phyloP scores from a whole-genome alignment of 306 rosid genomes.

The Acmispon strigosus region DNA sequence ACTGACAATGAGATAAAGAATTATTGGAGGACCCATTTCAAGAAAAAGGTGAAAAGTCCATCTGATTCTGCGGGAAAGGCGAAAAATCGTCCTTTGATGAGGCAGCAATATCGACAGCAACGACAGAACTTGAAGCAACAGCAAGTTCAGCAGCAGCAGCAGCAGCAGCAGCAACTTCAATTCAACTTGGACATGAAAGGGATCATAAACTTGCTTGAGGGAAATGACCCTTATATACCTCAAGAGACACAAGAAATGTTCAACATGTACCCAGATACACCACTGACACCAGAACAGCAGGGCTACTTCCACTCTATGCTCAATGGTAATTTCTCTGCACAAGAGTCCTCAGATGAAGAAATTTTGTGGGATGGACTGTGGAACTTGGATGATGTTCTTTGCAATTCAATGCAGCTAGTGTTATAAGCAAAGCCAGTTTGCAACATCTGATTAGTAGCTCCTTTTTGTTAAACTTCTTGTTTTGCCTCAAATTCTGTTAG shows the following conservation, averaged over 20 bases:
- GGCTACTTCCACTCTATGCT: slow-evolving; percentile 43
- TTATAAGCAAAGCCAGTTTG: slow-evolving; percentile 36
- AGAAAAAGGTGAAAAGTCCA: slow-evolving; percentile 53
- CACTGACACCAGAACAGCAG: slow-evolving; percentile 42
- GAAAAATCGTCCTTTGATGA: slow-evolving; percentile 43
- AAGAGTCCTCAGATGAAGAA: slow-evolving; percentile 51
- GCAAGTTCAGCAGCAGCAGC: slow-evolving; percentile 27
- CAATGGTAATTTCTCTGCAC: slow-evolving; percentile 33
- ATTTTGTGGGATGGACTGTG: slow-evolving; percentile 73
- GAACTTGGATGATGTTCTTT: slow-evolving; percentile 71
- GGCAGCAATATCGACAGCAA: slow-evolving; percentile 52
- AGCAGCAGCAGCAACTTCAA: slow-evolving; percentile 35
- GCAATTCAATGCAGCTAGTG: slow-evolving; percentile 36
- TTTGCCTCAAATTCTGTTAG: neutral
- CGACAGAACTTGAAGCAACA: slow-evolving; percentile 36
- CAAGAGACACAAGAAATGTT: slow-evolving; percentile 42
- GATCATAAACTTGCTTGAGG: slow-evolving; percentile 57
- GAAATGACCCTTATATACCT: slow-evolving; percentile 39
- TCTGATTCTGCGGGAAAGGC: slow-evolving; percentile 43
- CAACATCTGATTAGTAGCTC: slow-evolving; percentile 46
- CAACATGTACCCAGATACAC: slow-evolving; percentile 29
- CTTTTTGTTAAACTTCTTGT: slow-evolving; percentile 40
- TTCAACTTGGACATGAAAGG: slow-evolving; percentile 55
- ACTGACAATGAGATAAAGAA: slow-evolving; percentile 96
- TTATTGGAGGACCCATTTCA: slow-evolving; percentile 94